phyloP scores from a whole-genome alignment of 2,329 filamentous ascomycete species.

The Bipolaris cookei region DNA sequence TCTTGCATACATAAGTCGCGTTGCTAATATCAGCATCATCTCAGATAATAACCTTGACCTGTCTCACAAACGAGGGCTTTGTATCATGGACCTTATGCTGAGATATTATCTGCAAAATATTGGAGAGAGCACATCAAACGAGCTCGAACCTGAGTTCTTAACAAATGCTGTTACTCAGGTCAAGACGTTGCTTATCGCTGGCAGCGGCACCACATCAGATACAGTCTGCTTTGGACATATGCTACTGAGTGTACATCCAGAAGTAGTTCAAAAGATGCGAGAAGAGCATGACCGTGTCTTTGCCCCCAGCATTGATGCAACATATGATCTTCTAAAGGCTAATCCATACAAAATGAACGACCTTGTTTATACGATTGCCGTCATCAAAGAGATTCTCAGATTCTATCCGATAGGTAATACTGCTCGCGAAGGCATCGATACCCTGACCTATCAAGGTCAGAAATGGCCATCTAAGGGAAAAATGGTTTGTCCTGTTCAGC shows the following conservation, averaged over 20 bases:
- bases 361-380: slow-evolving; percentile 59
- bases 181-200: slow-evolving; percentile 53
- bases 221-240: slow-evolving; percentile 40
- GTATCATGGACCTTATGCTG: slow-evolving; percentile 46
- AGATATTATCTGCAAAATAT: slow-evolving; percentile 35
- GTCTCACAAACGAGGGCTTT: slow-evolving; percentile 44
- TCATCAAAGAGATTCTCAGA: slow-evolving; percentile 62
- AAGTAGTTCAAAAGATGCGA: slow-evolving; percentile 41
- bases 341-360: slow-evolving; percentile 58
- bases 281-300: slow-evolving; percentile 62
- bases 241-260: slow-evolving; percentile 39
- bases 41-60: slow-evolving; percentile 41
- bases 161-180: slow-evolving; percentile 45
- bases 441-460: slow-evolving; percentile 49
- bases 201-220: slow-evolving; percentile 52
- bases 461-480: slow-evolving; percentile 54
- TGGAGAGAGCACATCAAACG: slow-evolving; percentile 20
- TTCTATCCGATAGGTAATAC: slow-evolving; percentile 59
- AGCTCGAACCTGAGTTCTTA: slow-evolving; percentile 45
- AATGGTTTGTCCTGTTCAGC: slow-evolving; percentile 52
- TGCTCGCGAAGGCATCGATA: slow-evolving; percentile 50
- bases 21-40: background rate
- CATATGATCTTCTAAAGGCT: slow-evolving; percentile 49
- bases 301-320: slow-evolving; percentile 49
- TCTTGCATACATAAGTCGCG: background rate